A percentile compares a stretch with the other conserved stretches of the same genome.
Conservation (phyloP, 306 rosid genomes). For the Castanea sativa region DNA sequence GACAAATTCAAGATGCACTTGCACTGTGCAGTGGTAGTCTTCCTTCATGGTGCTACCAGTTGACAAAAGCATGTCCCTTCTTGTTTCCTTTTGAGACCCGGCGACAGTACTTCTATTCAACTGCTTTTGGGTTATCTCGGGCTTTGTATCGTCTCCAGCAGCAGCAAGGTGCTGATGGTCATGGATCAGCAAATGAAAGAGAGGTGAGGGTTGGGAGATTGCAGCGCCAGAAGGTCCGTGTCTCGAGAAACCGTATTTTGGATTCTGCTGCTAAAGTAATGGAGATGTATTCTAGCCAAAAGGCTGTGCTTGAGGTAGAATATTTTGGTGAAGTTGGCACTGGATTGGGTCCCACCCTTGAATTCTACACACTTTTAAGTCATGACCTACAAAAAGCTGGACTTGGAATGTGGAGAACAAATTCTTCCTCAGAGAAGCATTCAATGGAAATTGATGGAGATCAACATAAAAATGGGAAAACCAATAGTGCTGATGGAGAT, state of each 20-base stretch:
- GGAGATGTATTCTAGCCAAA: slow-evolving; percentile 99
- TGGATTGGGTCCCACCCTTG: slow-evolving; percentile 98
- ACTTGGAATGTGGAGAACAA: slow-evolving; percentile 92
- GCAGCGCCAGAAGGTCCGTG: slow-evolving; percentile 98
- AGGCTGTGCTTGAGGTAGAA: slow-evolving; percentile 98
- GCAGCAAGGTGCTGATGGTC: slow-evolving; percentile 99
- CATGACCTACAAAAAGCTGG: slow-evolving; percentile 82
- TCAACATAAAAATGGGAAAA: slow-evolving; percentile 42
- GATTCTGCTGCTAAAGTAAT: slow-evolving; percentile 99
- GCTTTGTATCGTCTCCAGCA: slow-evolving; percentile 94
- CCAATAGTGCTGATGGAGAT: slow-evolving; percentile 45
- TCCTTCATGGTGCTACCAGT: slow-evolving; percentile 97
- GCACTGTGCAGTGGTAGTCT: slow-evolving; percentile 99
- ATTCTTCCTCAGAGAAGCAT: slow-evolving; percentile 41
- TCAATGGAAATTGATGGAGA: slow-evolving; percentile 73
- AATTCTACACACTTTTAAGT: slow-evolving; percentile 94
- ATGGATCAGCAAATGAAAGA: slow-evolving; percentile 81
- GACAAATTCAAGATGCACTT: slow-evolving; percentile 99
- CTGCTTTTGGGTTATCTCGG: slow-evolving; percentile 97
- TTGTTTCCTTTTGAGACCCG: slow-evolving; percentile 97
- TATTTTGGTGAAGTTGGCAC: slow-evolving; percentile 99
- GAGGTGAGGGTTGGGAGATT: slow-evolving; percentile 97
- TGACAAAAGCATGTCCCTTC: slow-evolving; percentile 97
- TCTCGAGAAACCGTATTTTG: slow-evolving; percentile 88
- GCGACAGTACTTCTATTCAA: slow-evolving; percentile 92